Base-by-base conservation (phyloP, 169 alveolate species). In the Ichthyophthirius multifiliis region DNA sequence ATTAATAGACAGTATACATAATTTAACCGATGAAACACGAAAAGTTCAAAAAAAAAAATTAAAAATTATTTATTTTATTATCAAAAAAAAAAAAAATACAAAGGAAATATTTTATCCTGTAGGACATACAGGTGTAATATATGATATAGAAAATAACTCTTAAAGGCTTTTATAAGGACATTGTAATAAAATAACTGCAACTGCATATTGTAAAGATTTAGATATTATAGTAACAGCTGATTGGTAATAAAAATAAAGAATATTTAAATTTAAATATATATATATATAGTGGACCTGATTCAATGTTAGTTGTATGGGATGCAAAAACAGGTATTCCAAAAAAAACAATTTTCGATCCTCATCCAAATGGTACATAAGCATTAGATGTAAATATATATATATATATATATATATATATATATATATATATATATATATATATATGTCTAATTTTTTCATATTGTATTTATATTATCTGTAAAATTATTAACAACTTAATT, bases 251-350 rank as follows among this genome's bases (percentile, higher is more conserved):
- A 27, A 27, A 27, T 7, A 15, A 27, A 10, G 15, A 27, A 10
- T 10, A 55, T 1, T 55, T 47, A 47, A 4, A 47, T 47, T 84
- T 87, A 89, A 45, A 31, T 31, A 30, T 34, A 32, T 64, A 12
- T 12, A 32, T 32, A 7, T 3, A 37, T 12, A 67, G 62, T 20
- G 95, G 94, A 2, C 93, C 84, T 85, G 95, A 93, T 46, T 89
- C 96, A 39, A 90, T 95, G 86, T 85, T 95, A 18, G 95, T 94
- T 27, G 95, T 95, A 0, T 95, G 98, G 98, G 97, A 95, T 67
- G 90, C 96, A 27, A 83, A 85, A 34, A 88, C 95, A 2, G 97
- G 96, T 5, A 84, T 92, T 10, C 97, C 95, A 15, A 91, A 83
- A 47, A 89, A 92, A 71, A 93, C 96, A 2, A 92, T 91, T 65